Conservation (phyloP, 2,329 filamentous ascomycete species). For the Septoria petroselini region DNA sequence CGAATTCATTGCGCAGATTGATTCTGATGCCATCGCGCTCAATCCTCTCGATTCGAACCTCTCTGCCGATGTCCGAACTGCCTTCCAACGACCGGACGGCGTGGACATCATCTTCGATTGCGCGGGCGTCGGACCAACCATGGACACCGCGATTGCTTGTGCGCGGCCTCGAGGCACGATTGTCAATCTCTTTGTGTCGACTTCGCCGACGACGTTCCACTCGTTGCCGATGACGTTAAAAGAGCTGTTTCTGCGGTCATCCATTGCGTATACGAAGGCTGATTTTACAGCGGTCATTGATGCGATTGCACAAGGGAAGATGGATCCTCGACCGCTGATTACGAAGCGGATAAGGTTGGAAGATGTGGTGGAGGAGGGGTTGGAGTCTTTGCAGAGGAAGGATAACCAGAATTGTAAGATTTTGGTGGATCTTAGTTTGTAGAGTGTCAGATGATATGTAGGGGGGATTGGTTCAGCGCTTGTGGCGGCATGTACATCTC, state of each 20-base stretch:
- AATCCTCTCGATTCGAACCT: constrained; percentile 4
- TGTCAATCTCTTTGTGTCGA: constrained; percentile 9
- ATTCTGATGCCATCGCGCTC: background rate
- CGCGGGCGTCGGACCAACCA: constrained; percentile 12
- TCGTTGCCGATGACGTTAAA: constrained; percentile 10
- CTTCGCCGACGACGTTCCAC: constrained; percentile 1
- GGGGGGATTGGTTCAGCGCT: too few relatives aligned
- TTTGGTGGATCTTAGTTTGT: constrained; percentile 10
- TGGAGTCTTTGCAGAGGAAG: constrained; percentile 1
- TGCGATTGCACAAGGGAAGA: background rate
- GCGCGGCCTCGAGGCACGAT: constrained; percentile 6
- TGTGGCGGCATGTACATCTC: too few relatives aligned
- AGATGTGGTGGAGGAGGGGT: constrained; percentile 14
- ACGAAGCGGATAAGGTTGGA: constrained; percentile 14
- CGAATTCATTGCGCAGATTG: constrained; percentile 4
- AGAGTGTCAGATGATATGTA: too few relatives aligned
- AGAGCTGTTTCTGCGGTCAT: constrained; percentile 1
- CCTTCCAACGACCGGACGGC: background rate
- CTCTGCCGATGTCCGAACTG: background rate
- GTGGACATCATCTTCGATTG: constrained; percentile 16
- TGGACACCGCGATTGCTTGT: constrained; percentile 13
- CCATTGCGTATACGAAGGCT: constrained; percentile 6
- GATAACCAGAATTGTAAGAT: constrained; percentile 17
- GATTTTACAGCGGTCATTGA: constrained; percentile 14
- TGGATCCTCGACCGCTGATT: constrained; percentile 9